Evolutionary conservation across 345 rosid species (phyloP), one percentile per base, ranked within the genome.

Genomic region (Eucalyptus camaldulensis): DNA sequence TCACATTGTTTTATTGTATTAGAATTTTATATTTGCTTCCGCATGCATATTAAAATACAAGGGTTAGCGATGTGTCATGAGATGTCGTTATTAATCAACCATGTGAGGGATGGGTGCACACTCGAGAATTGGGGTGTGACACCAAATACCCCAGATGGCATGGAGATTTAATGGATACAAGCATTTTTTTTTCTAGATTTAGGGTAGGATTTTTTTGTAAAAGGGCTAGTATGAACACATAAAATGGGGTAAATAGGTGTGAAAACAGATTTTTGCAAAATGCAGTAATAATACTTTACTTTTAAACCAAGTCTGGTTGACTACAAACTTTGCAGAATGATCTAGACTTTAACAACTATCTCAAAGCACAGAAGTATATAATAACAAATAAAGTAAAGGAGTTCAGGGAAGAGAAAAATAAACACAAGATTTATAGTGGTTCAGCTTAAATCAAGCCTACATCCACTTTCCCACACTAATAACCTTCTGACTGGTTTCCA

Each of bases 131-230:
- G 1, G 3, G 50, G 1, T 15, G 1, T 49, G 50, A 49, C 50
- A 49, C 11, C 3, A 93, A 90, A 21, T 92, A 93, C 88, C 44
- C 90, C 86, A 88, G 5, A 19, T 90, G 93, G 94, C n/a, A 17
- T 17, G 93, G 90, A 8, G 92, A 91, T 86, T 54, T 90, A 86
- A 11, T 88, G 21, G 93, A 90, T 72, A 89, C 60, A 27, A 58
- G 92, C 90, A 5, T 49, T 49, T 96, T 91, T 33, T 50, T 50
- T 14, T 5, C 94, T 5, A 17, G 93, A n/a, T 58, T 81, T 88
- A 1, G 96, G 97, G 47, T 93, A 93, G n/a, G 95, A 95, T 89
- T 91, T 95, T 6, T 93, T 91, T 80, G 81, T 94, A 16, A 49
- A 13, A 49, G 2, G 50, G 50, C 50, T 49, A 49, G 50, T 49